Evolutionary conservation across 2,329 filamentous ascomycete genomes (phyloP).

Genomic region (Grosmannia serpens): DNA sequence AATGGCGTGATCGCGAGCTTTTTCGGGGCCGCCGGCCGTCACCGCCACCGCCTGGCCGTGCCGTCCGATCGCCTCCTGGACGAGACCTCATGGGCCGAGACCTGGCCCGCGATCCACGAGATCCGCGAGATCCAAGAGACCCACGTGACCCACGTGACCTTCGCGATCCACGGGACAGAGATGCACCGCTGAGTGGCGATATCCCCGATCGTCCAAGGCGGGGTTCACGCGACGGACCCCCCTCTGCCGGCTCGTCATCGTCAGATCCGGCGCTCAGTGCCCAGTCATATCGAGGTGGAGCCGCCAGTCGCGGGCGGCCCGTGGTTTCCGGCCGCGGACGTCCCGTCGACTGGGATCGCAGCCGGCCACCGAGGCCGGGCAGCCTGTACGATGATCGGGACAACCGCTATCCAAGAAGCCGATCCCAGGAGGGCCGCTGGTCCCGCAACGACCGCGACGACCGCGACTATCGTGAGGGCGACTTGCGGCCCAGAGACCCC

Average conservation of each 20-base stretch:
- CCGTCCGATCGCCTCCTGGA: constrained; percentile 40
- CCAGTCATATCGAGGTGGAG: constrained; percentile 43
- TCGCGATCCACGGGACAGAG: constrained; percentile 50
- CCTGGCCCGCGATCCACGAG: constrained; percentile 51
- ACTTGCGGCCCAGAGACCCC: constrained; percentile 21
- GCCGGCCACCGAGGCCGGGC: constrained; percentile 35
- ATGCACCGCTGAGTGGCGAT: constrained; percentile 52
- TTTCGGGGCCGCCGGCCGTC: constrained; percentile 51
- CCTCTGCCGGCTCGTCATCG: constrained; percentile 58
- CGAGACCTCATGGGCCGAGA: constrained; percentile 4
- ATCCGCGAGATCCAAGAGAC: constrained; percentile 5
- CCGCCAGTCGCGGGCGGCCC: constrained; percentile 40
- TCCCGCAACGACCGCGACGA: constrained; percentile 37
- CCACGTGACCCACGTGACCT: constrained; percentile 16
- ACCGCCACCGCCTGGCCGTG: constrained; percentile 42
- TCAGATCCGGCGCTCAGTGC: constrained; percentile 53
- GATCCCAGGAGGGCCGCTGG: constrained; percentile 54
- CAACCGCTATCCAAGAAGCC: constrained; percentile 50
- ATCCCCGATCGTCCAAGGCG: constrained; percentile 50
- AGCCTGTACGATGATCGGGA: constrained; percentile 46
- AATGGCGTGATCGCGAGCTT: constrained; percentile 38
- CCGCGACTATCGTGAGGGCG: constrained; percentile 28
- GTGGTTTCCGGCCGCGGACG: constrained; percentile 6
- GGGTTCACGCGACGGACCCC: constrained; percentile 61
- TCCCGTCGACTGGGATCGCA: constrained; percentile 42